Conservation (phyloP, 306 rosid genomes). For the Leucaena leucocephala region DNA sequence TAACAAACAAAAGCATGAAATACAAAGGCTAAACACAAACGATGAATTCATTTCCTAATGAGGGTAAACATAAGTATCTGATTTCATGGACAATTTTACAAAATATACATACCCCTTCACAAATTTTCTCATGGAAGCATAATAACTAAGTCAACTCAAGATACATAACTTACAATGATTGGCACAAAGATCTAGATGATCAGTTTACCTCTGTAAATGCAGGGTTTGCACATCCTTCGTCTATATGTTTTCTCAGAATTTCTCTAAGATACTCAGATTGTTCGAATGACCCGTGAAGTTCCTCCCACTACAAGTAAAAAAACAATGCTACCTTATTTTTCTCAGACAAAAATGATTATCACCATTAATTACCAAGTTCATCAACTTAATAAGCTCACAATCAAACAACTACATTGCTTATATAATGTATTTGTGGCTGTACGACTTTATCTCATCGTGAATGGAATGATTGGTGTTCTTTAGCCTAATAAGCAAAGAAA, state of each 20-base stretch:
- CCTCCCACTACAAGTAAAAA: slow-evolving; percentile 17
- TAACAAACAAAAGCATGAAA: background rate
- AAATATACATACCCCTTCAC: slow-evolving; percentile 27
- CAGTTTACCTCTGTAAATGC: background rate
- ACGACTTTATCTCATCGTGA: slow-evolving; percentile 3
- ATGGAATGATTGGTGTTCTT: slow-evolving; percentile 19
- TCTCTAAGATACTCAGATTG: slow-evolving; percentile 70
- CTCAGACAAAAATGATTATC: background rate
- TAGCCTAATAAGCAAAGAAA: background rate
- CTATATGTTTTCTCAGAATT: slow-evolving; percentile 59
- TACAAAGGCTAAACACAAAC: background rate
- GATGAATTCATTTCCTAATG: background rate
- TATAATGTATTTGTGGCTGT: background rate
- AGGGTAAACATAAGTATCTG: background rate
- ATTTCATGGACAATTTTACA: slow-evolving; percentile 7
- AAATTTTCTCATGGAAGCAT: slow-evolving; percentile 11
- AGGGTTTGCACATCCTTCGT: slow-evolving; percentile 23
- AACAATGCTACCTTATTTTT: background rate
- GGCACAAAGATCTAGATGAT: too few species aligned
- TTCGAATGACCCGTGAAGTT: slow-evolving; percentile 58
- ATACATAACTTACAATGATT: slow-evolving; percentile 23
- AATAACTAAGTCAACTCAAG: background rate
- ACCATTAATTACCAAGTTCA: background rate
- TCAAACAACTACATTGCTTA: background rate
- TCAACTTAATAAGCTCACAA: slow-evolving; percentile 23